These are phyloP conservation scores for Aristolochia contorta DNA, from an alignment of 164 flowering plant genomes.

Conservation along the genomic window DNA sequence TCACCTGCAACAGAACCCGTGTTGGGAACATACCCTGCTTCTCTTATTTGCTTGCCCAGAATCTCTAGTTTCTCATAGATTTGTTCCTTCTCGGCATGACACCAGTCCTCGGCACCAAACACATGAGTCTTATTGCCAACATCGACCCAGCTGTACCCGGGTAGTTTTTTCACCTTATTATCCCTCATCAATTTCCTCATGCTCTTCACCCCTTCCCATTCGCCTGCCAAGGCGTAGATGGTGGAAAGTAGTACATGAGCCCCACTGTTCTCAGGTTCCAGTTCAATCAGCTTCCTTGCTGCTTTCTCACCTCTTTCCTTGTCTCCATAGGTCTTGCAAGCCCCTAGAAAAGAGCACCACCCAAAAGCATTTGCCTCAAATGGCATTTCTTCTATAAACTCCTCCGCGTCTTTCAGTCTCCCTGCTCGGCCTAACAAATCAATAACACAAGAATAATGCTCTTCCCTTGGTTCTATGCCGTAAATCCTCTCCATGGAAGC, in stretches of 20 bases:
- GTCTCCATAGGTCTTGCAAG: constrained; percentile 40
- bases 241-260: constrained; percentile 38
- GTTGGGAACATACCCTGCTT: constrained; percentile 36
- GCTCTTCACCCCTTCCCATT: constrained; percentile 42
- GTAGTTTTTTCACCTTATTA: constrained; percentile 37
- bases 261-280: constrained; percentile 46
- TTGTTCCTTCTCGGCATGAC: constrained; percentile 33
- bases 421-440: constrained; percentile 48
- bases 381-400: constrained; percentile 36
- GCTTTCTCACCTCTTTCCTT: constrained; percentile 36
- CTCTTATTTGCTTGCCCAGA: constrained; percentile 27
- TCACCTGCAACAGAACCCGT: constrained; percentile 23
- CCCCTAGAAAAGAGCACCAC: constrained; percentile 45
- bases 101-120: constrained; percentile 46
- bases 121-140: constrained; percentile 35
- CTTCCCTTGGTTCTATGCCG: constrained; percentile 29
- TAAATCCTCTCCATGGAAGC: constrained; percentile 27
- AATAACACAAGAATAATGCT: constrained; percentile 50
- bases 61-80: constrained; percentile 40
- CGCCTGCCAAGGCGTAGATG: constrained; percentile 31
- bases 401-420: constrained; percentile 38
- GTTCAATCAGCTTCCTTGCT: constrained; percentile 34
- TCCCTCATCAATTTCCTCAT: constrained; percentile 40
- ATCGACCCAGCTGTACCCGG: constrained; percentile 58
- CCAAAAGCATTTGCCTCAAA: constrained; percentile 42